A percentile compares a stretch with the other conserved stretches of the same genome.
phyloP scores from a whole-genome alignment of 2,329 filamentous ascomycete genomes.

The Stagonosporopsis rhizophila region DNA sequence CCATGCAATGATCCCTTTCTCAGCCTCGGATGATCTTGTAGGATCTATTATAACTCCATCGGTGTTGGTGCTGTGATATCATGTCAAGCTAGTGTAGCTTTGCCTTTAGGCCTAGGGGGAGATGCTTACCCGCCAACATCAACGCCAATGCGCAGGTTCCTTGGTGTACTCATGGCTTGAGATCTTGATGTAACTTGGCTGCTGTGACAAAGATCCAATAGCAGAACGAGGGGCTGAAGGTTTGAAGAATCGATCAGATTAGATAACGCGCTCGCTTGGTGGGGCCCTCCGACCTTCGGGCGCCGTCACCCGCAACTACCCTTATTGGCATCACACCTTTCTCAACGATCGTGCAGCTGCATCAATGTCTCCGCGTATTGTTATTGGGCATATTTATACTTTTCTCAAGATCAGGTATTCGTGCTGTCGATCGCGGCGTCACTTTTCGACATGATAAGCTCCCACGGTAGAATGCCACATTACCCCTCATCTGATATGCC shows the following conservation, averaged over 20 bases:
- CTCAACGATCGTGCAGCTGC: neutral
- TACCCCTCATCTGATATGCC: slow-evolving; percentile 8
- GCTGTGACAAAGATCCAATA: slow-evolving; percentile 1
- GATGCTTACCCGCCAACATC: slow-evolving; percentile 51
- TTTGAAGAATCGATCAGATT: slow-evolving; percentile 12
- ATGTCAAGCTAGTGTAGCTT: slow-evolving; percentile 10
- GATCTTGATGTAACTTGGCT: neutral
- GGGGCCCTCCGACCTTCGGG: slow-evolving; percentile 9
- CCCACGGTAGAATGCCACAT: neutral
- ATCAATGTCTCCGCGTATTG: neutral
- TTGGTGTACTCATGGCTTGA: slow-evolving; percentile 20
- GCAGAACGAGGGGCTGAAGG: slow-evolving; percentile 1
- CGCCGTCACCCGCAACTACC: neutral
- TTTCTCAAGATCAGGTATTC: neutral
- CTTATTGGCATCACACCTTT: neutral
- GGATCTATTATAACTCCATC: slow-evolving; percentile 49
- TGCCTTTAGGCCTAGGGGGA: neutral
- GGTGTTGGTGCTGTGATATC: slow-evolving; percentile 41
- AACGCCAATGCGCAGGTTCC: slow-evolving; percentile 52
- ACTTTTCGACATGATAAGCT: neutral
- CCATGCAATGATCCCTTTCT: slow-evolving; percentile 46
- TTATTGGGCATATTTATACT: neutral
- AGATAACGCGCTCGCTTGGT: slow-evolving; percentile 5
- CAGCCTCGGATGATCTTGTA: slow-evolving; percentile 31
- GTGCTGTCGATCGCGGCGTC: slow-evolving; percentile 4